phyloP scores from a whole-genome alignment of 208 protist genomes.

The Balamuthia mandrillaris region DNA sequence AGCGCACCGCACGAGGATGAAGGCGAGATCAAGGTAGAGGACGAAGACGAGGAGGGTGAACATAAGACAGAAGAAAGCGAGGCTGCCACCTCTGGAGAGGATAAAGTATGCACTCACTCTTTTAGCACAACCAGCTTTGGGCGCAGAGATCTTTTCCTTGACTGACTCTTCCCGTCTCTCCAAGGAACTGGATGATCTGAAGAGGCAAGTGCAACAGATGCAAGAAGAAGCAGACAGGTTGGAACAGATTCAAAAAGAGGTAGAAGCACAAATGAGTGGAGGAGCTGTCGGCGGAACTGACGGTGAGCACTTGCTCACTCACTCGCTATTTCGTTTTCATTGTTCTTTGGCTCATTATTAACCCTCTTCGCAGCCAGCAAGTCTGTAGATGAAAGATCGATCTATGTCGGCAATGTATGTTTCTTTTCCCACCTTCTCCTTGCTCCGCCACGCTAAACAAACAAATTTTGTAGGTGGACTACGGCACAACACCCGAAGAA shows the following conservation, averaged over 20 bases:
- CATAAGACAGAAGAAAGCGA: not conserved
- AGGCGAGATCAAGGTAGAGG: not conserved
- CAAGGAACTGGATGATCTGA: not conserved
- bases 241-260: conserved; percentile 20
- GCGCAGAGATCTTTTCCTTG: too few species aligned
- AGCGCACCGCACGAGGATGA: not conserved
- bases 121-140: not conserved
- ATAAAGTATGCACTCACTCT: not conserved
- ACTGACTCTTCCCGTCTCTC: too few species aligned
- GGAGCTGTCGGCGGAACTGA: not conserved
- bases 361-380: too few species aligned
- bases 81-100: not conserved
- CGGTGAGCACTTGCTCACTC: not conserved
- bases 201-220: conserved; percentile 3
- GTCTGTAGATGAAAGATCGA: conserved; percentile 47
- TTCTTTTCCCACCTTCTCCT: not conserved
- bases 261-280: not conserved
- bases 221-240: not conserved
- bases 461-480: conserved; percentile 44
- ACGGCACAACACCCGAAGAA: conserved; percentile 52
- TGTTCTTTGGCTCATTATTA: too few species aligned
- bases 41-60: not conserved
- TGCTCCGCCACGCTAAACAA: not conserved
- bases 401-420: conserved; percentile 60
- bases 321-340: too few species aligned